Percentiles rank a stretch among this genome's conserved stretches.
Evolutionary conservation across 129 eudicot species (phyloP).

Genomic region (Flaveria sonorensis): DNA sequence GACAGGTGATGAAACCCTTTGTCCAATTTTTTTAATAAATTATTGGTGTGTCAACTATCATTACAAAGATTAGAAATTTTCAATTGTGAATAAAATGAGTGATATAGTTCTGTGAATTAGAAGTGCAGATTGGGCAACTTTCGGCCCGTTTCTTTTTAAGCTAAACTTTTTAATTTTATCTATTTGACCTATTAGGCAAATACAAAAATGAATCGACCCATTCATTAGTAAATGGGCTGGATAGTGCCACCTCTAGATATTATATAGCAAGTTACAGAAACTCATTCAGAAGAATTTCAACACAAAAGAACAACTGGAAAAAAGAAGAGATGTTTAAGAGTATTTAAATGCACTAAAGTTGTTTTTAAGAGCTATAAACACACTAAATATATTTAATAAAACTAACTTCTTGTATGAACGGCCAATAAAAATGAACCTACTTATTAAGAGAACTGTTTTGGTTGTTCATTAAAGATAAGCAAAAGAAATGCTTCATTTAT

Average conservation of each 20-base stretch:
- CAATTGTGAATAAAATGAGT: constrained; percentile 1
- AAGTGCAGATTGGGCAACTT: neutral
- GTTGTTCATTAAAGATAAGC: too few species aligned
- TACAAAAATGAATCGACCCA: too few species aligned
- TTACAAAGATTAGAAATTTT: neutral
- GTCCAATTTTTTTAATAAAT: neutral
- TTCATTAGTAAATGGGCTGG: too few species aligned
- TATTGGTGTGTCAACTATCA: neutral
- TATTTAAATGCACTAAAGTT: neutral
- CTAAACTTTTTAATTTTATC: neutral
- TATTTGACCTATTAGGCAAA: neutral
- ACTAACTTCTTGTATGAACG: neutral
- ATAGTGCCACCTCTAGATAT: too few species aligned
- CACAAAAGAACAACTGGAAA: neutral
- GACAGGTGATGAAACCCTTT: neutral
- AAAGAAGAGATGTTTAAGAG: constrained; percentile 1
- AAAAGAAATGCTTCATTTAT: neutral
- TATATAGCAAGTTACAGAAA: neutral
- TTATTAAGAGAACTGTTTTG: neutral
- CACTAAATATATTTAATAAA: neutral
- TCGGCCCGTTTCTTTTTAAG: neutral
- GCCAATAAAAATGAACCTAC: neutral
- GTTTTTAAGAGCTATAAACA: neutral
- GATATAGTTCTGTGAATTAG: neutral
- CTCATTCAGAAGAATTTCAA: neutral